Percentiles rank a stretch among this genome's conserved stretches.
Evolutionary conservation across 2,329 filamentous ascomycete genomes (phyloP).

Genomic region (Stachybotrys echinatus): DNA sequence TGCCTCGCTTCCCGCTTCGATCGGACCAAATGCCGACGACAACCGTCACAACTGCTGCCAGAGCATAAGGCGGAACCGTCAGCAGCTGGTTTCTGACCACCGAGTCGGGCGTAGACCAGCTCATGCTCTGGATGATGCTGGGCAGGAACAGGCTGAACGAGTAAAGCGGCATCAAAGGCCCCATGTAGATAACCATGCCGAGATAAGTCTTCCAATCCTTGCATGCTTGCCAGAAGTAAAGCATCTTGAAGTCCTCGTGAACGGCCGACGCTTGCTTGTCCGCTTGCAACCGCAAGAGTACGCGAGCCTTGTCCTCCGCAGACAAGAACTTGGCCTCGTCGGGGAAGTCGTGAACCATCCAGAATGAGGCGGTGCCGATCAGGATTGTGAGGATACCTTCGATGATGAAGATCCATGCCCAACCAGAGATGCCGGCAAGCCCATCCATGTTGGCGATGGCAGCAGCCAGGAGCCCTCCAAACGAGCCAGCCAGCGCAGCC

Average conservation of each 20-base stretch:
- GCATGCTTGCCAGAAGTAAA: constrained; percentile 66
- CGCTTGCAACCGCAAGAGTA: constrained; percentile 62
- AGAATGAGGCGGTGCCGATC: constrained; percentile 64
- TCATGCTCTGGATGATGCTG: constrained; percentile 61
- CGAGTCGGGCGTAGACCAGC: constrained; percentile 27
- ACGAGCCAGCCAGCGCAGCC: constrained; percentile 72
- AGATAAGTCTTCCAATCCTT: constrained; percentile 82
- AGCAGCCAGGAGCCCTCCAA: constrained; percentile 68
- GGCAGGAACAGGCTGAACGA: constrained; percentile 75
- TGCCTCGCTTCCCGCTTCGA: constrained; percentile 63
- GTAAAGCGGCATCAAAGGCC: constrained; percentile 66
- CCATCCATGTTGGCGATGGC: constrained; percentile 68
- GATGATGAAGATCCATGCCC: constrained; percentile 64
- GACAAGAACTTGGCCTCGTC: constrained; percentile 70
- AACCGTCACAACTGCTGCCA: constrained; percentile 31
- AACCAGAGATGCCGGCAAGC: constrained; percentile 49
- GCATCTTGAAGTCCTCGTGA: constrained; percentile 69
- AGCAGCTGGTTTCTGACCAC: constrained; percentile 34
- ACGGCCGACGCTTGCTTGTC: constrained; percentile 73
- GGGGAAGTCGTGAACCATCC: constrained; percentile 79
- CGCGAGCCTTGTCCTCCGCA: constrained; percentile 62
- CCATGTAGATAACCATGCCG: constrained; percentile 74
- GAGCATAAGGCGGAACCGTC: constrained; percentile 40
- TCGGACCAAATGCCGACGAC: constrained; percentile 65
- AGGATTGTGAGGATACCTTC: constrained; percentile 67